Base-by-base conservation (phyloP, 1,139 yeast species). In the Saccharomyces uvarum region DNA sequence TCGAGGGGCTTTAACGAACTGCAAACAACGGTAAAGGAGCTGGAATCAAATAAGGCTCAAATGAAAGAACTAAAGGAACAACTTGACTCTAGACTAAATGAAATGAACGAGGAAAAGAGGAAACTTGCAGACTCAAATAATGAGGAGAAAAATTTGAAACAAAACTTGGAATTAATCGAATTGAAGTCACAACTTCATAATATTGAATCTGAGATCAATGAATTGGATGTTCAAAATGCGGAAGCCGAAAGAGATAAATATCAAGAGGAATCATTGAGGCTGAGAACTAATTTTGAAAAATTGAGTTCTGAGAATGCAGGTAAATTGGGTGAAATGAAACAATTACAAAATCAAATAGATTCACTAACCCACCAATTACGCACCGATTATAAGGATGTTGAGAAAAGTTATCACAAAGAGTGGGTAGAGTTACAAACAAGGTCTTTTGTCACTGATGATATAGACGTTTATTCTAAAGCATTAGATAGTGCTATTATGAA, bases 401-500 rank as follows among this genome's bases (percentile, higher is more conserved):
- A 85, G 54, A 73, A 75, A 32, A 74, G 74, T 26, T 89, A 86
- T 66, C 83, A 83, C 51, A 77, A 78, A 56, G 95, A 88, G 60
- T 83, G 89, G 79, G 81, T 90, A 28, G 82, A 82, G 63, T 74
- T 90, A 44, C 93, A 88, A 62, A 86, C 96, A 0, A 86, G 86
- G 57, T 70, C 84, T 38, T 78, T 88, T 51, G 87, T 89, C n/a
- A 84, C 88, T 7, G 89, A 87, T 56, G 99, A 95, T 71, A 75
- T 95, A 51, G 85, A 79, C 21, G 86, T 87, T 1, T 90, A 90
- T 65, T 81, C 90, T 11, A 88, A 84, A 62, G 96, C 97, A 0
- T 76, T 95, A 51, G 99, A 95, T 65, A 82, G 82, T 61, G 97
- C 98, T 0, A 91, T 95, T 52, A 91, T 95, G 97, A 84, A 85